Evolutionary conservation across 2,329 filamentous ascomycete genomes (phyloP).

Genomic region (Calonectria pauciramosa): DNA sequence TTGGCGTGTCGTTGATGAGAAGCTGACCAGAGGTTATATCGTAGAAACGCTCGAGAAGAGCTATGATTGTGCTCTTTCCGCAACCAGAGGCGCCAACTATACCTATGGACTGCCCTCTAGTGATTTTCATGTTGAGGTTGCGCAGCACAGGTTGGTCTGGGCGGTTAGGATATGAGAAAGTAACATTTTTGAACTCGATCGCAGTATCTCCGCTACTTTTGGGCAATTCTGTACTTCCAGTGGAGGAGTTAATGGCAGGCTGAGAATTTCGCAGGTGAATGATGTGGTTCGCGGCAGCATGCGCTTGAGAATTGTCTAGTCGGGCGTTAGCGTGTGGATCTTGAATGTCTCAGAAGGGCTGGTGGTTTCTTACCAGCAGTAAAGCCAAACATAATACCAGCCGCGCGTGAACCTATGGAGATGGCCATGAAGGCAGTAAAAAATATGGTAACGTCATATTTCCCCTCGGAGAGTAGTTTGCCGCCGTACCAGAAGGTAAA

Average conservation of each 20-base stretch:
- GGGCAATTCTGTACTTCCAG: neutral
- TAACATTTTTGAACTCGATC: neutral
- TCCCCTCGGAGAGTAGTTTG: conserved; percentile 31
- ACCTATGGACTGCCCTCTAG: neutral
- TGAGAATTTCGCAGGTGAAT: neutral
- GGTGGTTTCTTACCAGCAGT: neutral
- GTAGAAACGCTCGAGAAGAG: neutral
- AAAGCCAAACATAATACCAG: neutral
- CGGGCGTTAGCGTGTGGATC: neutral
- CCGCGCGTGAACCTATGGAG: neutral
- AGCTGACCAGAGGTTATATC: neutral
- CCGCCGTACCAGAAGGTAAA: conserved; percentile 56
- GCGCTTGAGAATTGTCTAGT: neutral
- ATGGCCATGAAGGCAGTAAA: neutral
- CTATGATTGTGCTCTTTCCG: neutral
- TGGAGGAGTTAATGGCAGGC: neutral
- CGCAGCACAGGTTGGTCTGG: neutral
- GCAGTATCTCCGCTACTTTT: neutral
- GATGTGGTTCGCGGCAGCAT: neutral
- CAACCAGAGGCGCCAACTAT: neutral
- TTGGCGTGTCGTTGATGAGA: neutral
- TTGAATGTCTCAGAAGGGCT: neutral
- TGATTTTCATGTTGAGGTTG: neutral
- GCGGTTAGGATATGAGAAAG: neutral
- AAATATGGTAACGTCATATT: neutral